phyloP scores from a whole-genome alignment of 768 basidiomycete genomes.

The Tulasnella sp. region DNA sequence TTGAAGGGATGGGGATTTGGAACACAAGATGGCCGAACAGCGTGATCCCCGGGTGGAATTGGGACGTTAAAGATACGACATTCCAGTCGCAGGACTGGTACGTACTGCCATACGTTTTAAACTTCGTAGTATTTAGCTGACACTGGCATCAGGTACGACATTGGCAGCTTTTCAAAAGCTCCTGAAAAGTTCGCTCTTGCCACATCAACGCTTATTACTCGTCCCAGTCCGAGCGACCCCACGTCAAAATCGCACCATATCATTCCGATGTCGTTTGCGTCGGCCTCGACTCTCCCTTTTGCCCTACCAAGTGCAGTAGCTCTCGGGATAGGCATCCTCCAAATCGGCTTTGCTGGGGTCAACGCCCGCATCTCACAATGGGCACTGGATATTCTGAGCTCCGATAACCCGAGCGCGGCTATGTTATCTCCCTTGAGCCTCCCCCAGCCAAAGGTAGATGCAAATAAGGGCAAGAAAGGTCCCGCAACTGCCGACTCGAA shows the following conservation, averaged over 20 bases:
- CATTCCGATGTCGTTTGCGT: constrained; percentile 74
- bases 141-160: constrained; percentile 59
- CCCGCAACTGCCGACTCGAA: neutral
- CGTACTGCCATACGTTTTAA: constrained; percentile 26
- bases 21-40: constrained; percentile 84
- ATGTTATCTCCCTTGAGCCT: neutral
- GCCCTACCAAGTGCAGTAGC: constrained; percentile 74
- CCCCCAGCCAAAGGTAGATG: constrained; percentile 2
- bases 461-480: constrained; percentile 11
- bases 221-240: constrained; percentile 28
- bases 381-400: constrained; percentile 53
- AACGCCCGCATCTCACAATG: constrained; percentile 71
- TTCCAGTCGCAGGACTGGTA: constrained; percentile 86
- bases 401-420: neutral
- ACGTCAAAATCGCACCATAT: constrained; percentile 34
- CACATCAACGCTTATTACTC: constrained; percentile 49
- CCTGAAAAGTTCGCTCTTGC: constrained; percentile 71
- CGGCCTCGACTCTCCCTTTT: constrained; percentile 75
- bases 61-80: constrained; percentile 59
- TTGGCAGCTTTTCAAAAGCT: constrained; percentile 74
- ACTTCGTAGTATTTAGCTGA: constrained; percentile 12
- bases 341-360: constrained; percentile 37
- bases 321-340: constrained; percentile 43
- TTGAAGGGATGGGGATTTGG: constrained; percentile 79
- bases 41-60: constrained; percentile 63